Conservation (phyloP, 352 stramenopile species). For the Phytophthora kernoviae region DNA sequence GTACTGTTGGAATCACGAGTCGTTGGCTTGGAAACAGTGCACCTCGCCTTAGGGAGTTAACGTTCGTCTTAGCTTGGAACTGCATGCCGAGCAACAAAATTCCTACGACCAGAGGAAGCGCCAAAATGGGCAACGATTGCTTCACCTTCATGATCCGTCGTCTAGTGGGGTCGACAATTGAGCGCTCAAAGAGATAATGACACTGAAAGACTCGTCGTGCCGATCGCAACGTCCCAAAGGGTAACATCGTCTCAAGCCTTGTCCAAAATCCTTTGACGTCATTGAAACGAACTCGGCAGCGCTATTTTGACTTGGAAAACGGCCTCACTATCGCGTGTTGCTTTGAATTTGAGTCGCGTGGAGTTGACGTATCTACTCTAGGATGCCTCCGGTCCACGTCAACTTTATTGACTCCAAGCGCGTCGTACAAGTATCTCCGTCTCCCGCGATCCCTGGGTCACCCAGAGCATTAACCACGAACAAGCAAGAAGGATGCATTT, state of each 20-base stretch:
- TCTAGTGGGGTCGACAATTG: neutral
- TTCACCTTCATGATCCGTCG: constrained; percentile 18
- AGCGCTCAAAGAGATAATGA: constrained; percentile 11
- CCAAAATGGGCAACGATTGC: constrained; percentile 8
- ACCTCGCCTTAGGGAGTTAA: constrained; percentile 27
- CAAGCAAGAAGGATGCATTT: too few relatives aligned
- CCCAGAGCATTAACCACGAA: neutral
- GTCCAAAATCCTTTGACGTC: too few relatives aligned
- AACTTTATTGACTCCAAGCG: neutral
- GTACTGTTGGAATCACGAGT: constrained; percentile 19
- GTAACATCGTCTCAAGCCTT: neutral
- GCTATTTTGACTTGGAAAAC: neutral
- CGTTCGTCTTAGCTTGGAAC: constrained; percentile 18
- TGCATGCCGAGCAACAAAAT: constrained; percentile 22
- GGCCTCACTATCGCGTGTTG: too few relatives aligned
- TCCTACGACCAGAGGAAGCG: constrained; percentile 14
- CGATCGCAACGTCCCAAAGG: neutral
- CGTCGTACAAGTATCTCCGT: constrained; percentile 4
- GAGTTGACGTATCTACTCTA: too few relatives aligned
- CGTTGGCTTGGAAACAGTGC: neutral
- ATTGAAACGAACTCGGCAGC: neutral
- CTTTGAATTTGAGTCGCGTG: too few relatives aligned
- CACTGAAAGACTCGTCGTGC: neutral
- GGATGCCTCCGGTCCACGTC: too few relatives aligned
- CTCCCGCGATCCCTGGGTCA: neutral